These are phyloP conservation scores for Chloris gayana DNA, from an alignment of 176 grass and related monocot species.

Conservation along the genomic window DNA sequence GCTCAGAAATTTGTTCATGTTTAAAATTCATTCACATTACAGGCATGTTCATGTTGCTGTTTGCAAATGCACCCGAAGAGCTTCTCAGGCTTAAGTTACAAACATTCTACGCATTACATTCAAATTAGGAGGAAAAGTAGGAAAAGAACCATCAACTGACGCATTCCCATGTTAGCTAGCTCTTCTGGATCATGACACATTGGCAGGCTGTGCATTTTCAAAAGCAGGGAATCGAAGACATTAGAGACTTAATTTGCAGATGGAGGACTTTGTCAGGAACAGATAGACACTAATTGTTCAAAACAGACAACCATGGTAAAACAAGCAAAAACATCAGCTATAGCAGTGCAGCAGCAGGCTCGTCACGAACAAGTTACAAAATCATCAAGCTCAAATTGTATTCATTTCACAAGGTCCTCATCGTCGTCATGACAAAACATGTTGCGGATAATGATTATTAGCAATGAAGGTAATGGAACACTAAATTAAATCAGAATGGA, in stretches of 20 bases:
- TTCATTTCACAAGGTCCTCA: background rate
- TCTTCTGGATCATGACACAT: background rate
- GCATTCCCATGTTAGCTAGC: background rate
- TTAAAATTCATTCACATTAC: background rate
- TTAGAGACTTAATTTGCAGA: background rate
- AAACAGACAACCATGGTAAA: background rate
- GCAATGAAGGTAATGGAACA: background rate
- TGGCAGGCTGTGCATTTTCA: background rate
- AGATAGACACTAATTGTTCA: background rate
- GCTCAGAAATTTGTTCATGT: background rate
- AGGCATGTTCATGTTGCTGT: background rate
- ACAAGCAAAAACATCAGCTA: background rate
- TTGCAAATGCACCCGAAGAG: background rate
- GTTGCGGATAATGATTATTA: background rate
- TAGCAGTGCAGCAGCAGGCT: slow-evolving; percentile 7
- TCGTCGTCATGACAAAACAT: background rate
- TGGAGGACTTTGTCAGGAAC: background rate
- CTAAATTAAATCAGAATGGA: no score
- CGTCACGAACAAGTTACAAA: background rate
- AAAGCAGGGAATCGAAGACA: background rate
- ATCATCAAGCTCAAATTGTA: background rate
- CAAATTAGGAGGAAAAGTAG: background rate
- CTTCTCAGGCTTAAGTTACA: background rate
- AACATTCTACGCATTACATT: background rate
- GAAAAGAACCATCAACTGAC: background rate